Base-by-base conservation (phyloP, 495 filamentous ascomycete genomes). In the Lepidopterella palustris region DNA sequence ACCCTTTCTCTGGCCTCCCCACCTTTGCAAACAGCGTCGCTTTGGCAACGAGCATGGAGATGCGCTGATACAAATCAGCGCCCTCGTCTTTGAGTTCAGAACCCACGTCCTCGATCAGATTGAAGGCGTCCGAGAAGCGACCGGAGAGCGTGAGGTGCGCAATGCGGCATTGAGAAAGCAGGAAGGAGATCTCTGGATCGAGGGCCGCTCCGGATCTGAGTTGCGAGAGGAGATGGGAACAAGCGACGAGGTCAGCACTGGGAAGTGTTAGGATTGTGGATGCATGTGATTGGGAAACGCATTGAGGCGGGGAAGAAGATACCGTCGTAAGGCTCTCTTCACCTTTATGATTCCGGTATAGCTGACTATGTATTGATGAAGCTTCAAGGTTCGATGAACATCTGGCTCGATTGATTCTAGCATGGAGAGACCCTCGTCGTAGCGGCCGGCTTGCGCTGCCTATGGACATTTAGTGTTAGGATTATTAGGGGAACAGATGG, bases 1-100 rank as follows among this genome's bases (percentile, higher is more conserved):
- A 93, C 0, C 88, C 93, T 62, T 85, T 86, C 58, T 91, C 84
- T 0, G 91, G 83, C 4, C 86, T 84, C 18, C 87, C 87, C 56
- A 80, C 79, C 67, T 79, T 79, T 50, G 83, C 81, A 61, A 90
- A 85, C 10, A 96, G 79, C 10, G 81, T 77, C 0, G 86, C 88
- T 70, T 97, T 97, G 48, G 84, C 68, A 23, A 84, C 81, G 26
- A 97, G 84, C 1, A 96, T 76, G 47, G 84, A 83, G 51, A 95
- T 77, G 58, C 88, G 86, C 13, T 87, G 78, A 35, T 86, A 78
- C 9, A 93, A 77, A 69, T 98, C 93, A 45, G 84, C 81, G 64
- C 83, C 82, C 58, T 86, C 82, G 18, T 86, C 80, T 61, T 87
- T 81, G 45, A 89, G 79, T 4, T 79, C 74, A 51, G 79, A 67